Percentiles rank a stretch among this genome's conserved stretches.
Conservation (phyloP, 2,329 filamentous ascomycete genomes). For the Cladophialophora exuberans region DNA sequence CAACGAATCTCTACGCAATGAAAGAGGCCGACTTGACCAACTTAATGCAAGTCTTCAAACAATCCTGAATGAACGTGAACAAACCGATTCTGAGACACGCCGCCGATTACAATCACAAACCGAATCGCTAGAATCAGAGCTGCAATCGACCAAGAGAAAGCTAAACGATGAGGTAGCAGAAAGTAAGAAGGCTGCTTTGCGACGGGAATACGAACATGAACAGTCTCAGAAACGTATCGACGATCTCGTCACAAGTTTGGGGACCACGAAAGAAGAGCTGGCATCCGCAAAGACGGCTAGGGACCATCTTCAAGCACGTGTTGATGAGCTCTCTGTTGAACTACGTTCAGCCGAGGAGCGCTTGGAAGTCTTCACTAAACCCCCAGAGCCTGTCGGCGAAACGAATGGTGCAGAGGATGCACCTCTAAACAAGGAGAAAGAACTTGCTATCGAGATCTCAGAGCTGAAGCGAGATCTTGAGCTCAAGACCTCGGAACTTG, state of each 20-base stretch:
- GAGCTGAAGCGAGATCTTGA: conserved; percentile 88
- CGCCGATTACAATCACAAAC: conserved; percentile 77
- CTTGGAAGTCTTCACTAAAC: conserved; percentile 75
- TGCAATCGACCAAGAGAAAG: conserved; percentile 78
- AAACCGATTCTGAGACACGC: conserved; percentile 78
- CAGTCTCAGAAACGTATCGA: conserved; percentile 91
- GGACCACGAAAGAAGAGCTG: conserved; percentile 82
- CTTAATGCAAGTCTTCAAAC: conserved; percentile 83
- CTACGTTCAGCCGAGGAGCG: conserved; percentile 88
- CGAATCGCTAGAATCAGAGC: conserved; percentile 77
- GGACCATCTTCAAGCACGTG: conserved; percentile 84
- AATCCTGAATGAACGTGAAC: conserved; percentile 87
- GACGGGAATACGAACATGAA: conserved; percentile 87
- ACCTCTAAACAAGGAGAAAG: conserved; percentile 68
- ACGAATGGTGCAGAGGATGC: conserved; percentile 57
- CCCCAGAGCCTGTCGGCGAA: conserved; percentile 52
- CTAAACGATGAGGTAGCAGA: conserved; percentile 82
- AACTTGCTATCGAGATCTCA: conserved; percentile 79
- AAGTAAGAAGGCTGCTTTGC: conserved; percentile 75
- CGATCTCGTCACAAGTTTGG: conserved; percentile 78
- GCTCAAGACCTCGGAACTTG: conserved; percentile 75
- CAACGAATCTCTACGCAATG: conserved; percentile 80
- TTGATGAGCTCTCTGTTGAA: conserved; percentile 87
- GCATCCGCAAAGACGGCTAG: conserved; percentile 82
- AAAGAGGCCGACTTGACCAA: conserved; percentile 80